phyloP scores from a whole-genome alignment of 176 grass and related monocot genomes.

The Phragmites australis region DNA sequence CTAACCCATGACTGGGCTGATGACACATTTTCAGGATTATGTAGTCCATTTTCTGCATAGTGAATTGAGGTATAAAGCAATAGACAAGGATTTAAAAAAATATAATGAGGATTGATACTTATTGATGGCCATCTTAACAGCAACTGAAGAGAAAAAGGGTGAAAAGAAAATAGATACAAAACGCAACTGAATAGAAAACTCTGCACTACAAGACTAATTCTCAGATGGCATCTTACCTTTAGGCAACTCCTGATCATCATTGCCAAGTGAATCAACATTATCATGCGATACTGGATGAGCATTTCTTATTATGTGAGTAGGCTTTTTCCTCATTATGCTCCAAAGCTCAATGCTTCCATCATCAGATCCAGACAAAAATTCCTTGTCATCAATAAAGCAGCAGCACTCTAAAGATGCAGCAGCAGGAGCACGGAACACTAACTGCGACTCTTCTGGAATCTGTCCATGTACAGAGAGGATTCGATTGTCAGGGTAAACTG shows the following conservation, averaged over 20 bases:
- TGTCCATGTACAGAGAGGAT: slow-evolving; percentile 35
- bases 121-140: background rate
- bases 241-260: slow-evolving; percentile 25
- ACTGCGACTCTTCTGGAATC: slow-evolving; percentile 85
- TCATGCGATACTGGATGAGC: slow-evolving; percentile 51
- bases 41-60: slow-evolving; percentile 55
- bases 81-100: slow-evolving; percentile 2
- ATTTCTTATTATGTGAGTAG: slow-evolving; percentile 78
- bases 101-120: background rate
- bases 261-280: slow-evolving; percentile 1
- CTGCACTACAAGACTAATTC: background rate
- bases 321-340: slow-evolving; percentile 80
- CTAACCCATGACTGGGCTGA: slow-evolving; percentile 75
- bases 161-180: background rate
- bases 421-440: slow-evolving; percentile 78
- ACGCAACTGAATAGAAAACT: background rate
- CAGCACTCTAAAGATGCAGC: slow-evolving; percentile 76
- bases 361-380: slow-evolving; percentile 86
- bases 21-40: slow-evolving; percentile 38
- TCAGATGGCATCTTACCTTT: slow-evolving; percentile 41
- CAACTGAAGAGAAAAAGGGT: background rate
- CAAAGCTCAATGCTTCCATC: slow-evolving; percentile 85
- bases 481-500: background rate
- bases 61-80: slow-evolving; percentile 1
- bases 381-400: slow-evolving; percentile 82